phyloP scores from a whole-genome alignment of 2,329 filamentous ascomycete genomes.

The Talaromyces piceae region DNA sequence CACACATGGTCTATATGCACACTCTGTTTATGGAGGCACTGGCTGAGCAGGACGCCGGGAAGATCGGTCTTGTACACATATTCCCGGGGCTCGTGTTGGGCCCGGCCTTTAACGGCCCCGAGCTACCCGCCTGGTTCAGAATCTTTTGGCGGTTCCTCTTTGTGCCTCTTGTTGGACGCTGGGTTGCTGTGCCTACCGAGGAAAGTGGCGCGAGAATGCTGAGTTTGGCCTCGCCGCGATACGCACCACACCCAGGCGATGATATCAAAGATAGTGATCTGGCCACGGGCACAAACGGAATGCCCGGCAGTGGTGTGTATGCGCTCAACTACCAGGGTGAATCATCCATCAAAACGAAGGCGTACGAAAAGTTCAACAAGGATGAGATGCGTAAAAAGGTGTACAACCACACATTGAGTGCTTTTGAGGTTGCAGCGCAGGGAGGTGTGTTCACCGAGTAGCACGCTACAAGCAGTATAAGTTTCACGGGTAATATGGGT shows the following conservation, averaged over 20 bases:
- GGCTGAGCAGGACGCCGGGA: constrained; percentile 5
- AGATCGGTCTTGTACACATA: constrained; percentile 3
- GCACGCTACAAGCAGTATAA: not conserved
- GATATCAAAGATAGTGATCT: not conserved
- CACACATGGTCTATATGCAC: constrained; percentile 11
- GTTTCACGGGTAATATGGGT: not conserved
- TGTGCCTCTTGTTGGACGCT: constrained; percentile 1
- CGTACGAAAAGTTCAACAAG: constrained; percentile 8
- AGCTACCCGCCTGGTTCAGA: constrained; percentile 6
- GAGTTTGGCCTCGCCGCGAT: constrained; percentile 8
- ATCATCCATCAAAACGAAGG: not conserved
- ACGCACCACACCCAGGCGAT: not conserved
- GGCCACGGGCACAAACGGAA: constrained; percentile 4
- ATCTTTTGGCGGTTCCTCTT: constrained; percentile 4
- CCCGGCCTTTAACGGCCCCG: not conserved
- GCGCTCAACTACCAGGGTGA: constrained; percentile 7
- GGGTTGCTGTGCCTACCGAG: constrained; percentile 1
- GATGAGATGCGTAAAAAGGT: constrained; percentile 8
- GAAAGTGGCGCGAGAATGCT: constrained; percentile 10
- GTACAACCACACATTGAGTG: constrained; percentile 7
- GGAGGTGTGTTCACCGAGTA: constrained; percentile 2
- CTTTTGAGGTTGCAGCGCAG: constrained; percentile 5
- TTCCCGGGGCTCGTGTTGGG: constrained; percentile 8
- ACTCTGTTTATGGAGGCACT: constrained; percentile 9
- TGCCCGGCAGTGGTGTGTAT: constrained; percentile 6